Evolutionary conservation across 2,329 filamentous ascomycete species (phyloP), one percentile per base, ranked within the genome.

Genomic region (Xylariaceae sp.): DNA sequence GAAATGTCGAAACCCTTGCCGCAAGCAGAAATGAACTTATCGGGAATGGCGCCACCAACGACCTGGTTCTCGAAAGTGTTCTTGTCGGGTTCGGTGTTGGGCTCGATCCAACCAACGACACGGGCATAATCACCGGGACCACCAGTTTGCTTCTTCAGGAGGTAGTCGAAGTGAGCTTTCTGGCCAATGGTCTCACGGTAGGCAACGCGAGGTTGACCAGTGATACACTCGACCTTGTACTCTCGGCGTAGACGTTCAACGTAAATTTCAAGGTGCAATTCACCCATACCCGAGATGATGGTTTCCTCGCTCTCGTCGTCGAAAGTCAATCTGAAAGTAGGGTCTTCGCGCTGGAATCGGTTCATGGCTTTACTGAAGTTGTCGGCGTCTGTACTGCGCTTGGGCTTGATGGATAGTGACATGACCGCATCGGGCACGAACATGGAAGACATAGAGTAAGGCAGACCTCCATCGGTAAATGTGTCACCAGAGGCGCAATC

Each of bases 321-420:
- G 65, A 96, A 91, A 65, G 90, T 87, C 39, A 99, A 89, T 51
- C 94, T 85, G 83, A 99, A 99, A 9, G 94, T 99, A 3, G 94
- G 94, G 67, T 99, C 94, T 74, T 99, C 94, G 60, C 94, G 88
- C 74, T 96, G 92, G 82, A 99, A 99, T 64, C 94, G 89, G 71
- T 92, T 94, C 85, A 99, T 97, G 64, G 94, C 94, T 76, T 99
- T 99, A 69, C 87, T 91, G 80, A 99, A 99, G 76, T 95, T 94
- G 70, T 89, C 85, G 55, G 87, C 85, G 67, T 99, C 92, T 71
- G 89, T 94, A 70, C 83, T 91, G 71, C 89, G 85, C 80, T 97
- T 97, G 47, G 94, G 94, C 73, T 89, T 91, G 78, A 99, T 97
- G 27, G 91, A 96, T 42, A 99, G 84, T 19, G 92, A 97, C 74